Percentiles rank a stretch among this genome's conserved stretches.
phyloP scores from a whole-genome alignment of 2,329 filamentous ascomycete species.

The Cladophialophora yegresii region DNA sequence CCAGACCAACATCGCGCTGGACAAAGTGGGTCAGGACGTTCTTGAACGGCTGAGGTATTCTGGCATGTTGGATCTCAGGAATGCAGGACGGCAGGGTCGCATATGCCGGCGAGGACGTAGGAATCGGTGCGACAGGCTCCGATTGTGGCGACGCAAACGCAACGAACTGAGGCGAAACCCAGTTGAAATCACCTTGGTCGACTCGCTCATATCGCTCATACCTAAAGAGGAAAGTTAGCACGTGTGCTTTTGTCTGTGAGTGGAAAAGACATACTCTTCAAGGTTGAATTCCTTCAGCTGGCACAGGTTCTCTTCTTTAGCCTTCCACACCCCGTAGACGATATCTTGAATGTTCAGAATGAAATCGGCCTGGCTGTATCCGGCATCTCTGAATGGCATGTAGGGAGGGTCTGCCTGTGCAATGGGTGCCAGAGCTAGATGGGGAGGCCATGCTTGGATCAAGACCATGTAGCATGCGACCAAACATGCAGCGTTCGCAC shows the following conservation, averaged over 20 bases:
- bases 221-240: slow-evolving; percentile 41
- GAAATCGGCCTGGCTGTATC: slow-evolving; percentile 98
- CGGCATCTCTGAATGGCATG: slow-evolving; percentile 98
- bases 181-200: slow-evolving; percentile 99
- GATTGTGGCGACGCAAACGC: slow-evolving; percentile 95
- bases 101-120: slow-evolving; percentile 71
- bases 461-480: slow-evolving; percentile 98
- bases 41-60: slow-evolving; percentile 84
- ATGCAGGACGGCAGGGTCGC: slow-evolving; percentile 72
- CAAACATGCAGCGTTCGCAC: slow-evolving; percentile 85
- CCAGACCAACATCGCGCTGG: slow-evolving; percentile 83
- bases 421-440: slow-evolving; percentile 91
- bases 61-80: slow-evolving; percentile 69
- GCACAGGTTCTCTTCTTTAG: slow-evolving; percentile 92
- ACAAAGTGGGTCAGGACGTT: slow-evolving; percentile 90
- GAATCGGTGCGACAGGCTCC: slow-evolving; percentile 70
- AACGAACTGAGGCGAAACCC: slow-evolving; percentile 92
- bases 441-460: slow-evolving; percentile 96
- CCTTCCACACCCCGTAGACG: slow-evolving; percentile 98
- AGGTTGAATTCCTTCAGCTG: slow-evolving; percentile 91
- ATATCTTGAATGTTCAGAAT: slow-evolving; percentile 94
- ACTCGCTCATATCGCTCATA: slow-evolving; percentile 95
- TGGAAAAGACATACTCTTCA: slow-evolving; percentile 65
- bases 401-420: slow-evolving; percentile 94
- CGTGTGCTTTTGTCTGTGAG: background rate